Evolutionary conservation across 495 filamentous ascomycete genomes (phyloP).

Genomic region (Pseudevernia furfuracea): DNA sequence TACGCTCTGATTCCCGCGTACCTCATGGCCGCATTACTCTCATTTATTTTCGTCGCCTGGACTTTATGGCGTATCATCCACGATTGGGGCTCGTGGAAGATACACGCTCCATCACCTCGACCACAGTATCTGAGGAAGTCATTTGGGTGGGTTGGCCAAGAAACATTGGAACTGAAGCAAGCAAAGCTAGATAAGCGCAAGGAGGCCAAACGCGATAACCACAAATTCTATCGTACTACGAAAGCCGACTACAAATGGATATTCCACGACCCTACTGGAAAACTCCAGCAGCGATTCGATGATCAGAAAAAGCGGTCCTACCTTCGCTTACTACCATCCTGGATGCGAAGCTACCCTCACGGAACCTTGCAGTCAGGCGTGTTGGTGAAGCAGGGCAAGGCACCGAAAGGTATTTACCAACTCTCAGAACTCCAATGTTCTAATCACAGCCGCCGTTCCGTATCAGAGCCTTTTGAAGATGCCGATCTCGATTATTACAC

Average conservation of each 20-base stretch:
- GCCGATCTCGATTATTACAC: neutral
- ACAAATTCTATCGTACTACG: neutral
- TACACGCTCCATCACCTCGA: neutral
- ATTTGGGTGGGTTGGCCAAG: neutral
- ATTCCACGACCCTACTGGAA: neutral
- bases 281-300: neutral
- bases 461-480: neutral
- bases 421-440: neutral
- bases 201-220: neutral
- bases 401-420: neutral
- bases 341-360: conserved; percentile 3
- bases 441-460: neutral
- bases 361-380: neutral
- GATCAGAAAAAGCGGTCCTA: neutral
- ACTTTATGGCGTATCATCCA: neutral
- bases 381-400: neutral
- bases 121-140: neutral
- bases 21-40: neutral
- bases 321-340: conserved; percentile 1
- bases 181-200: neutral
- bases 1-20: neutral
- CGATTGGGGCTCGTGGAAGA: neutral
- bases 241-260: neutral
- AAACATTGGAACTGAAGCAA: neutral
- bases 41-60: neutral